These are phyloP conservation scores for Sugiyamaella japonica DNA, from an alignment of 1,139 yeast species.

Conservation along the genomic window DNA sequence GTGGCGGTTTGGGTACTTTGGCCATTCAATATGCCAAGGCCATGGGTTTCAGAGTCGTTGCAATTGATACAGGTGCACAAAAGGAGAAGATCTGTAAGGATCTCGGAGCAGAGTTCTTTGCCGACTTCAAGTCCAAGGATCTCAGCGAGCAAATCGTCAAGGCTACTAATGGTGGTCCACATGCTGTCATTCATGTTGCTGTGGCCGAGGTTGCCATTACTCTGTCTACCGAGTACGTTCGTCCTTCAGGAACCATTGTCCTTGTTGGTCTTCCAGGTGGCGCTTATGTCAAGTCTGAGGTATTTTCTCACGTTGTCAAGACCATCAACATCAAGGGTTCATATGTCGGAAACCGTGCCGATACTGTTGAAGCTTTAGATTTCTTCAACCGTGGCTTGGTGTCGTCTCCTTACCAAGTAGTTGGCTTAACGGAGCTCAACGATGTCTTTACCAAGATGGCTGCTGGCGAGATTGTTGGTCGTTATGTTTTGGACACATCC, in stretches of 20 bases:
- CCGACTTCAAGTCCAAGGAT: constrained; percentile 60
- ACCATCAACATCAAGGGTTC: constrained; percentile 69
- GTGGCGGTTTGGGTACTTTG: constrained; percentile 80
- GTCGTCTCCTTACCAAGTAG: constrained; percentile 65
- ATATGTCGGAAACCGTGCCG: constrained; percentile 80
- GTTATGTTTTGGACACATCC: constrained; percentile 63
- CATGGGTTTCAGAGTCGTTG: constrained; percentile 76
- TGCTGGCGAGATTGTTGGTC: constrained; percentile 69
- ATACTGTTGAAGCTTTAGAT: constrained; percentile 73
- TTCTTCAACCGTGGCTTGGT: constrained; percentile 70
- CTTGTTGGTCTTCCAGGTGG: constrained; percentile 79
- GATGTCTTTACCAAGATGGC: constrained; percentile 65
- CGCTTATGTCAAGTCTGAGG: constrained; percentile 61
- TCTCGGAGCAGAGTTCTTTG: constrained; percentile 69
- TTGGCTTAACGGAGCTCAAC: constrained; percentile 61
- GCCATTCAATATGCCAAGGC: constrained; percentile 82
- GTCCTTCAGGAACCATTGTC: constrained; percentile 76
- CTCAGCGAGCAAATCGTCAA: constrained; percentile 51
- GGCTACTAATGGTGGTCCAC: constrained; percentile 74
- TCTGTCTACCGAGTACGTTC: constrained; percentile 66
- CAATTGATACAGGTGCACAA: constrained; percentile 71
- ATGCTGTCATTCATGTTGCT: constrained; percentile 77
- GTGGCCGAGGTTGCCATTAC: constrained; percentile 72
- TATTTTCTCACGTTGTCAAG: constrained; percentile 65
- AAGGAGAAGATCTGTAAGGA: constrained; percentile 56